These are phyloP conservation scores for Fusarium falciforme DNA, from an alignment of 2,329 filamentous ascomycete genomes.

Conservation along the genomic window DNA sequence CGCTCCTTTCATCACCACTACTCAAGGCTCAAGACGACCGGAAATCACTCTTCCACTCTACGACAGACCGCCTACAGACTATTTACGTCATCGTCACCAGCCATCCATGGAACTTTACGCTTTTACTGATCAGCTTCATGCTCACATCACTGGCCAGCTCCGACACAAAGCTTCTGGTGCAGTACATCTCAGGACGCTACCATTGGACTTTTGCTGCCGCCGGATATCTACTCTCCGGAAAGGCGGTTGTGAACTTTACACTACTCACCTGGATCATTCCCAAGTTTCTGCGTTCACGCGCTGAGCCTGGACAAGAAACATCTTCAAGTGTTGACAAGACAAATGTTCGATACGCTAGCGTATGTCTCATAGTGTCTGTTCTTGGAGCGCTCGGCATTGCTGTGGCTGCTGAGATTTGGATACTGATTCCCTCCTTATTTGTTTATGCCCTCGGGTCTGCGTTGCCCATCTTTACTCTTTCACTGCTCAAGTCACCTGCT, in stretches of 20 bases:
- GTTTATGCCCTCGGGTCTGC: constrained; percentile 62
- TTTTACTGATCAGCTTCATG: constrained; percentile 58
- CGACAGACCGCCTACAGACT: constrained; percentile 35
- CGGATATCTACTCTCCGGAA: constrained; percentile 60
- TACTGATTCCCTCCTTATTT: constrained; percentile 56
- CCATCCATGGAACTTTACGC: constrained; percentile 55
- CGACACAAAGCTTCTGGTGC: constrained; percentile 62
- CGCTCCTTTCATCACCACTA: constrained; percentile 53
- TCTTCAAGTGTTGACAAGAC: constrained; percentile 15
- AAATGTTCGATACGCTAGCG: constrained; percentile 32
- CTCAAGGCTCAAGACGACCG: constrained; percentile 50
- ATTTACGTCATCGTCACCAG: constrained; percentile 50
- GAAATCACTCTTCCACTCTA: constrained; percentile 28
- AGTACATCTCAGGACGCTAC: constrained; percentile 63
- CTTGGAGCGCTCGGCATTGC: constrained; percentile 58
- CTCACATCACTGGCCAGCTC: constrained; percentile 62
- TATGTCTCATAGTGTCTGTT: constrained; percentile 36
- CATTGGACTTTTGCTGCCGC: constrained; percentile 59
- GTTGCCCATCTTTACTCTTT: constrained; percentile 61
- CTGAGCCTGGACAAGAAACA: not conserved
- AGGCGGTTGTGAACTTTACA: constrained; percentile 61
- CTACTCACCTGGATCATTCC: constrained; percentile 58
- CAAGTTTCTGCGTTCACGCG: constrained; percentile 44
- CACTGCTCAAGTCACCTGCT: constrained; percentile 58
- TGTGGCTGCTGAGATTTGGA: constrained; percentile 51